Conservation (phyloP, 2,329 filamentous ascomycete genomes). For the Stagonosporopsis chrysanthemi region DNA sequence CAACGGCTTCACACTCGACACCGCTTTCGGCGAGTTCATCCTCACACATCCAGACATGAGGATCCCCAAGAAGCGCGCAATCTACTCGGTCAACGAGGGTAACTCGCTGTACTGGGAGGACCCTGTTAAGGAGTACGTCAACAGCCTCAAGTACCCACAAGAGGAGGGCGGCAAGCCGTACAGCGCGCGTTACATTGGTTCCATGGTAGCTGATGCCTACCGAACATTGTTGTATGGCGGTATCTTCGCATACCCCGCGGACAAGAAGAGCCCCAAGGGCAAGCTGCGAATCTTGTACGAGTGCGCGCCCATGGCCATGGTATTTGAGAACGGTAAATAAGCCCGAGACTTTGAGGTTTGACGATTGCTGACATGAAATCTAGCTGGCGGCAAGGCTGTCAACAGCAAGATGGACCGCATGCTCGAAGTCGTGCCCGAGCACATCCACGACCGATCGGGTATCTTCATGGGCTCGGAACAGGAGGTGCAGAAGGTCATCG, state of each 20-base stretch:
- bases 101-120: slow-evolving; percentile 98
- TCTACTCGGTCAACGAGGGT: slow-evolving; percentile 99
- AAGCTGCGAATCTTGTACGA: slow-evolving; percentile 98
- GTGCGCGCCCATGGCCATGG: slow-evolving; percentile 98
- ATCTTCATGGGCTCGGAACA: slow-evolving; percentile 96
- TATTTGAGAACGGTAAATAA: slow-evolving; percentile 94
- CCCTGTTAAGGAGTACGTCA: slow-evolving; percentile 84
- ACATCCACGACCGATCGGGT: slow-evolving; percentile 93
- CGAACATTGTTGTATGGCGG: slow-evolving; percentile 94
- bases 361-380: slow-evolving; percentile 23
- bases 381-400: slow-evolving; percentile 89
- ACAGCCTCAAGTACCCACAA: slow-evolving; percentile 83
- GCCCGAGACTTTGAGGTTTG: neutral
- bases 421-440: slow-evolving; percentile 85
- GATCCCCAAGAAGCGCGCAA: slow-evolving; percentile 79
- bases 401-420: slow-evolving; percentile 91
- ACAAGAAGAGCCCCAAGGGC: slow-evolving; percentile 98
- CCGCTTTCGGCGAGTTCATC: slow-evolving; percentile 97
- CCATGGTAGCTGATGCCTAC: slow-evolving; percentile 98
- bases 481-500: slow-evolving; percentile 94
- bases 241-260: slow-evolving; percentile 96
- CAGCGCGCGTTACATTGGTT: slow-evolving; percentile 92
- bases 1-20: slow-evolving; percentile 98
- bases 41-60: slow-evolving; percentile 94
- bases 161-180: slow-evolving; percentile 82